Conservation (phyloP, 768 basidiomycete species). For the Daedaleopsis sinensis region DNA sequence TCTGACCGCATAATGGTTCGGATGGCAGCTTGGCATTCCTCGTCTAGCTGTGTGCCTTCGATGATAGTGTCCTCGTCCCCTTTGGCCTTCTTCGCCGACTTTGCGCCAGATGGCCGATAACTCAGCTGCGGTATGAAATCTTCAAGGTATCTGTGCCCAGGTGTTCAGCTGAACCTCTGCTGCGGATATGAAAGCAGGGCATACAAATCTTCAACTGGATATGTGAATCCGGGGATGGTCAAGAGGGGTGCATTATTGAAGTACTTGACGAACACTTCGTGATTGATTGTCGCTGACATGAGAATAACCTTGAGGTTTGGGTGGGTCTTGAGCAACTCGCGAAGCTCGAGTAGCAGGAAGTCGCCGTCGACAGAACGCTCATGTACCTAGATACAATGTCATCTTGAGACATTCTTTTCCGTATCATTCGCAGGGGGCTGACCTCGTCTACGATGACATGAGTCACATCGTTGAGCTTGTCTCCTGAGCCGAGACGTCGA, state of each 20-base stretch:
- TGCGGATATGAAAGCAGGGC: constrained; percentile 24
- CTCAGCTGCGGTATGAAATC: constrained; percentile 63
- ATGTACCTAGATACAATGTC: constrained; percentile 61
- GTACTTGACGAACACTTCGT: constrained; percentile 80
- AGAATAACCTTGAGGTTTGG: constrained; percentile 75
- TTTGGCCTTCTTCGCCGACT: constrained; percentile 34
- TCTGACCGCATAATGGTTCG: constrained; percentile 63
- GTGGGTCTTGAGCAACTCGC: constrained; percentile 69
- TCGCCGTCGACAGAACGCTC: constrained; percentile 93
- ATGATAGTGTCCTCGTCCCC: constrained; percentile 43
- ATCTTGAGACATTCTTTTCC: background rate
- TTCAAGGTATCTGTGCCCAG: constrained; percentile 70
- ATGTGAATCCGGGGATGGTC: constrained; percentile 80
- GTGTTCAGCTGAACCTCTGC: background rate
- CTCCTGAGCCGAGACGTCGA: constrained; percentile 73
- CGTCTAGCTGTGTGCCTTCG: constrained; percentile 55
- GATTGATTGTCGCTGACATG: constrained; percentile 97
- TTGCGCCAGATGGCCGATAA: constrained; percentile 53
- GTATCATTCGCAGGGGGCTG: constrained; percentile 12
- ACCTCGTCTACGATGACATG: constrained; percentile 95
- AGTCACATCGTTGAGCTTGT: constrained; percentile 68
- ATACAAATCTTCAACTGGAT: constrained; percentile 77
- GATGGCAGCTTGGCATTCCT: constrained; percentile 54
- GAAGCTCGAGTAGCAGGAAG: constrained; percentile 82
- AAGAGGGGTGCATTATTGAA: constrained; percentile 82